Conservation (phyloP, 1,284 basidiomycete species). For the Salmacisia buchloeana region DNA sequence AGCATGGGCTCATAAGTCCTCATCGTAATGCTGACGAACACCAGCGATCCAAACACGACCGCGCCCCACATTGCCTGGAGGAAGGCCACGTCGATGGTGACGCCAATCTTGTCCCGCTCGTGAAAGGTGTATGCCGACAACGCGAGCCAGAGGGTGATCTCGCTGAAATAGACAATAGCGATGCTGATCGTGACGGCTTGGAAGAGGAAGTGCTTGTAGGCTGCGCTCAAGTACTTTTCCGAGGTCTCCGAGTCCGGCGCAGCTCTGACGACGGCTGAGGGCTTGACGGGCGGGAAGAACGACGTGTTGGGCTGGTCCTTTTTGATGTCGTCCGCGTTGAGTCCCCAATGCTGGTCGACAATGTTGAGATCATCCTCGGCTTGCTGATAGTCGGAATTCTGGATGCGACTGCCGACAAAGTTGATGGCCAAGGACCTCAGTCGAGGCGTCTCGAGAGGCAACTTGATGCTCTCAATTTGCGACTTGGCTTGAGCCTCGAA, state of each 20-base stretch:
- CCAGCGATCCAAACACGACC: neutral
- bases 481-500: neutral
- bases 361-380: neutral
- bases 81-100: neutral
- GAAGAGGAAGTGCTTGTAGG: conserved; percentile 2
- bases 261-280: neutral
- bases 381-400: neutral
- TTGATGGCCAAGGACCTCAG: neutral
- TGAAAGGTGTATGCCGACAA: neutral
- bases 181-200: neutral
- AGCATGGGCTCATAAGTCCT: conserved; percentile 1
- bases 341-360: neutral
- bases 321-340: neutral
- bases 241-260: neutral
- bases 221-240: neutral
- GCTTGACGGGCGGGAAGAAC: conserved; percentile 7
- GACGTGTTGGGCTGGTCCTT: neutral
- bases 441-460: neutral
- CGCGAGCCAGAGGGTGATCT: neutral
- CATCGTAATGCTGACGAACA: neutral
- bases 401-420: neutral
- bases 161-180: neutral
- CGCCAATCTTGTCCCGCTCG: neutral
- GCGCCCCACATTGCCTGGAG: neutral
- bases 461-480: neutral